These are phyloP conservation scores for Lentinula raphanica DNA, from an alignment of 768 basidiomycete species.

Conservation along the genomic window DNA sequence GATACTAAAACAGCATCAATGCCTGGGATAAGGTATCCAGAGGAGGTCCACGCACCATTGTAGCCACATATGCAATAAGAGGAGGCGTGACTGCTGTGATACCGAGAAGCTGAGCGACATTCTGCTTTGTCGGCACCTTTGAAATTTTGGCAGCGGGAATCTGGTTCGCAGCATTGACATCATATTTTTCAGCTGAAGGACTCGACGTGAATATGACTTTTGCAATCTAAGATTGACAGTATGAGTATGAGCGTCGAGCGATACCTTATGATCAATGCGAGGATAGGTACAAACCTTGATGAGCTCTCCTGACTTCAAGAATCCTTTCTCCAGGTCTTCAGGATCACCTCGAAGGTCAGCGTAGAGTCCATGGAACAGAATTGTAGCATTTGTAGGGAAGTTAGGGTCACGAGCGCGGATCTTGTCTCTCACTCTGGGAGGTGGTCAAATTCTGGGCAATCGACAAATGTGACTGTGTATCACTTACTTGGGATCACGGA, in stretches of 20 bases:
- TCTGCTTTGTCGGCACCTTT: neutral
- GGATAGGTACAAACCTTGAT: too few relatives aligned
- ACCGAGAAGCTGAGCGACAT: constrained; percentile 9
- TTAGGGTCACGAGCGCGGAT: constrained; percentile 15
- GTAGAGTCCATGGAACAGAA: constrained; percentile 13
- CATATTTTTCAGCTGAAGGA: constrained; percentile 11
- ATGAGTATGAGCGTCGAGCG: too few relatives aligned
- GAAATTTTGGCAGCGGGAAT: neutral
- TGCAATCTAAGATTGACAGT: neutral
- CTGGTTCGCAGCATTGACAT: neutral
- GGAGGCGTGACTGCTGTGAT: constrained; percentile 15
- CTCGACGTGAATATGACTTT: constrained; percentile 15
- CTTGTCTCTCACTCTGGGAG: constrained; percentile 7
- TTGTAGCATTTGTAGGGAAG: constrained; percentile 12
- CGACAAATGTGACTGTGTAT: neutral
- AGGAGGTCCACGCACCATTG: constrained; percentile 14
- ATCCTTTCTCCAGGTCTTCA: constrained; percentile 10
- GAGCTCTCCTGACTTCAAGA: constrained; percentile 14
- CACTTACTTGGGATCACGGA: constrained; percentile 10
- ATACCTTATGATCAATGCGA: too few relatives aligned
- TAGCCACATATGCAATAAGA: constrained; percentile 18
- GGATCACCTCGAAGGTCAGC: constrained; percentile 8
- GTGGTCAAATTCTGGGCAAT: neutral
- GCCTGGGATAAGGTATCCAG: neutral
- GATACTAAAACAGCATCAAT: constrained; percentile 7